Evolutionary conservation across 352 stramenopile species (phyloP).

Genomic region (Phytophthora pluvialis): DNA sequence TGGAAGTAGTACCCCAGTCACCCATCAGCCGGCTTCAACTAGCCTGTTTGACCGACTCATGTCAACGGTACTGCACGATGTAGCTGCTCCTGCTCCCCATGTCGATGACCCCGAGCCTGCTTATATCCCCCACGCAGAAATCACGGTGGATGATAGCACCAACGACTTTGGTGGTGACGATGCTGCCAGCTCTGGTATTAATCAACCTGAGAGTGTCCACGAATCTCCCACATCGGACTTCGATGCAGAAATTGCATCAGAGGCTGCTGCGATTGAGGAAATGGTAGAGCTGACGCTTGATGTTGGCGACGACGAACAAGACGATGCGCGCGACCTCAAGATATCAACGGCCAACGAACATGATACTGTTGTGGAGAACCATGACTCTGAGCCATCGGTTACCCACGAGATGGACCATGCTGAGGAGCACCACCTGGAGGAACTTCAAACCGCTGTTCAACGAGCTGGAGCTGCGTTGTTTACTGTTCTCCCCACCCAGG

Average conservation of each 20-base stretch:
- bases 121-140: too few species aligned
- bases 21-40: too few species aligned
- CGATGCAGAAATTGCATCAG: background rate
- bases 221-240: background rate
- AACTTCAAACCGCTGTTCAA: constrained; percentile 12
- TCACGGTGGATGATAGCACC: too few species aligned
- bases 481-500: constrained; percentile 4
- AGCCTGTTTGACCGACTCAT: too few species aligned
- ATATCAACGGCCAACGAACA: constrained; percentile 5
- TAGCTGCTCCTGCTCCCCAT: too few species aligned
- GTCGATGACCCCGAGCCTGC: too few species aligned
- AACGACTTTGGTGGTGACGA: too few species aligned
- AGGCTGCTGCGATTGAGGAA: constrained; percentile 15
- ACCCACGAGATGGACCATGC: constrained; percentile 23
- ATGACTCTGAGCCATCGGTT: constrained; percentile 12
- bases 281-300: constrained; percentile 24
- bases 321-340: constrained; percentile 4
- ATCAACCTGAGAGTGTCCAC: too few species aligned
- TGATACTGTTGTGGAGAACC: constrained; percentile 15
- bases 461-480: constrained; percentile 17
- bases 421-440: constrained; percentile 14
- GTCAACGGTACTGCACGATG: too few species aligned
- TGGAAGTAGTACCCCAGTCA: too few species aligned
- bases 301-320: constrained; percentile 13
- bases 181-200: too few species aligned